These are phyloP conservation scores for Cinnamomum micranthum DNA, from an alignment of 164 flowering plant genomes.

Conservation along the genomic window DNA sequence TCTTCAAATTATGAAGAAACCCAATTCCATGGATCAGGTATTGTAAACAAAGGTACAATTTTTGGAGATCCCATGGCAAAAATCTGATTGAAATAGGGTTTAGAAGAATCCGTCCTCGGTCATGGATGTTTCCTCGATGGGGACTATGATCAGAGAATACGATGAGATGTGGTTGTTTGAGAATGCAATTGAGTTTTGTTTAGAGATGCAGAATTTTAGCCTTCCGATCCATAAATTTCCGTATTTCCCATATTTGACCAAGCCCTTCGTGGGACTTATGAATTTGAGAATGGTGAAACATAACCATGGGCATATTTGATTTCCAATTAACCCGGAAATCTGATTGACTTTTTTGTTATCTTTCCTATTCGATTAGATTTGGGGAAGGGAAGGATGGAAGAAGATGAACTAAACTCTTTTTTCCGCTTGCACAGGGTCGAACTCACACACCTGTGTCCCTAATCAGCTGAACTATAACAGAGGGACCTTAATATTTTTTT, in stretches of 20 bases:
- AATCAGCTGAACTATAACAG: no score
- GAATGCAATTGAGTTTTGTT: constrained; percentile 30
- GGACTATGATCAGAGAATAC: constrained; percentile 17
- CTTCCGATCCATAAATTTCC: constrained; percentile 18
- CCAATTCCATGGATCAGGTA: not conserved
- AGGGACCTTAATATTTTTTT: no score
- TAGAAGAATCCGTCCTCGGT: not conserved
- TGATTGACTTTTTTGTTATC: no score
- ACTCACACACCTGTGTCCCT: no score
- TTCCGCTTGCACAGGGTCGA: no score
- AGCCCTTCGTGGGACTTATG: constrained; percentile 37
- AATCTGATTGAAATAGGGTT: not conserved
- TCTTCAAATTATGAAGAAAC: not conserved
- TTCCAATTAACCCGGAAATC: no score
- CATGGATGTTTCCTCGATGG: not conserved
- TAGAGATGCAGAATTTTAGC: constrained; percentile 25
- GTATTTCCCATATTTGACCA: constrained; percentile 41
- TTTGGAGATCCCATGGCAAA: not conserved
- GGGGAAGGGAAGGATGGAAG: no score
- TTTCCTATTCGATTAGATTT: no score
- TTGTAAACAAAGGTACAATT: not conserved
- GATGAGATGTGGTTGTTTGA: constrained; percentile 24
- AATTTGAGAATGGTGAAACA: constrained; percentile 24
- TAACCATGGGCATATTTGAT: constrained; percentile 36
- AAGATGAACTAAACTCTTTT: no score